Evolutionary conservation across 2,329 filamentous ascomycete species (phyloP).

Genomic region (Alternaria sp.): DNA sequence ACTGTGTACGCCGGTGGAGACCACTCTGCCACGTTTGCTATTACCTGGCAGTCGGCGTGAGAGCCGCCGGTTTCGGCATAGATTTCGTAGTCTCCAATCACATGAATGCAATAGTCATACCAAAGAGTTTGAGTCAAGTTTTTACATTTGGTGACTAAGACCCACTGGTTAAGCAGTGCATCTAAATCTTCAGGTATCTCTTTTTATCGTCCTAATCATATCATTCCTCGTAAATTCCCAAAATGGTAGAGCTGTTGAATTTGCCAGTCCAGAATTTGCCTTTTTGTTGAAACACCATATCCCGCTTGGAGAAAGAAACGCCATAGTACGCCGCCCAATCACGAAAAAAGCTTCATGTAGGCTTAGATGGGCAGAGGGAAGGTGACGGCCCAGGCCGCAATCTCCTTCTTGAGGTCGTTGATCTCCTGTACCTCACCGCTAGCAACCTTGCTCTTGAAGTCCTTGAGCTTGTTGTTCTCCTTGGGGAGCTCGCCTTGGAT

Average conservation of each 20-base stretch:
- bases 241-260: constrained; percentile 35
- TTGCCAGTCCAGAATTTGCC: constrained; percentile 24
- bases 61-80: background rate
- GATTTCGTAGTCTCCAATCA: background rate
- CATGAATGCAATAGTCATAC: background rate
- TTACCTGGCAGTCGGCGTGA: constrained; percentile 48
- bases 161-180: background rate
- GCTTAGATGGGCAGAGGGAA: constrained; percentile 87
- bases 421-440: constrained; percentile 82
- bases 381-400: constrained; percentile 81
- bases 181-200: background rate
- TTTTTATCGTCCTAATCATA: constrained; percentile 3
- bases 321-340: constrained; percentile 26
- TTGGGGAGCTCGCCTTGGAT: constrained; percentile 87
- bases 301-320: constrained; percentile 14
- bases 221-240: constrained; percentile 14
- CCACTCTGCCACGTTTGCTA: constrained; percentile 44
- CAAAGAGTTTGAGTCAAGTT: background rate
- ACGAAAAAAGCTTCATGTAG: background rate
- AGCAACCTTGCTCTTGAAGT: constrained; percentile 94
- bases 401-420: constrained; percentile 85
- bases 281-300: constrained; percentile 38
- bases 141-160: constrained; percentile 1
- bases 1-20: constrained; percentile 52
- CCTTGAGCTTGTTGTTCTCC: constrained; percentile 99